Evolutionary conservation across 1,139 yeast genomes (phyloP).

Genomic region (Geotrichum restrictum): DNA sequence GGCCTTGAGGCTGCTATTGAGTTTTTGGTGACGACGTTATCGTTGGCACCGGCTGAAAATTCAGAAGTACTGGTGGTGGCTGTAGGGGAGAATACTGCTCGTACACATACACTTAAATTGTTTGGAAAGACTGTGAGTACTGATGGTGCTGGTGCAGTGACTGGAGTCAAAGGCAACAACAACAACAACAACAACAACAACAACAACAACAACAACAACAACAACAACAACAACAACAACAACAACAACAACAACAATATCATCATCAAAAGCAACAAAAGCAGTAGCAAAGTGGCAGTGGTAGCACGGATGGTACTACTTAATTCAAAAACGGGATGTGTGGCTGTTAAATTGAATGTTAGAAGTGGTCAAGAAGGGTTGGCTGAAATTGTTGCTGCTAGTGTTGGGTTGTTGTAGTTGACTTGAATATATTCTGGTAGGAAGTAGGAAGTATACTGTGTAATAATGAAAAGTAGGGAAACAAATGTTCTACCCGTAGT

Average conservation of each 20-base stretch:
- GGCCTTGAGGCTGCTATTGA: conserved; percentile 48
- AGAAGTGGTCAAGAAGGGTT: conserved; percentile 53
- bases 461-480: too few relatives aligned
- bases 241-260: too few relatives aligned
- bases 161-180: too few relatives aligned
- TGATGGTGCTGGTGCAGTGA: too few relatives aligned
- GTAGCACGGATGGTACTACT: conserved; percentile 71
- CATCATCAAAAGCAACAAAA: conserved; percentile 30
- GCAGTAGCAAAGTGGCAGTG: conserved; percentile 69
- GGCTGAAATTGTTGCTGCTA: conserved; percentile 32
- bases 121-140: conserved; percentile 65
- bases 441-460: too few relatives aligned
- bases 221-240: too few relatives aligned
- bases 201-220: too few relatives aligned
- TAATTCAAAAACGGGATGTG: conserved; percentile 59
- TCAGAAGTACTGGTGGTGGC: conserved; percentile 46
- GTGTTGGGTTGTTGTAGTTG: too few relatives aligned
- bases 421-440: too few relatives aligned
- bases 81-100: conserved; percentile 47
- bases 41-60: conserved; percentile 75
- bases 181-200: too few relatives aligned
- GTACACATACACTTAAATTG: conserved; percentile 68
- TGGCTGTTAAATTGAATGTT: conserved; percentile 72
- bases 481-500: too few relatives aligned
- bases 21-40: conserved; percentile 42